Evolutionary conservation across 768 basidiomycete species (phyloP), one percentile per base, ranked within the genome.

Genomic region (Vishniacozyma victoriae): DNA sequence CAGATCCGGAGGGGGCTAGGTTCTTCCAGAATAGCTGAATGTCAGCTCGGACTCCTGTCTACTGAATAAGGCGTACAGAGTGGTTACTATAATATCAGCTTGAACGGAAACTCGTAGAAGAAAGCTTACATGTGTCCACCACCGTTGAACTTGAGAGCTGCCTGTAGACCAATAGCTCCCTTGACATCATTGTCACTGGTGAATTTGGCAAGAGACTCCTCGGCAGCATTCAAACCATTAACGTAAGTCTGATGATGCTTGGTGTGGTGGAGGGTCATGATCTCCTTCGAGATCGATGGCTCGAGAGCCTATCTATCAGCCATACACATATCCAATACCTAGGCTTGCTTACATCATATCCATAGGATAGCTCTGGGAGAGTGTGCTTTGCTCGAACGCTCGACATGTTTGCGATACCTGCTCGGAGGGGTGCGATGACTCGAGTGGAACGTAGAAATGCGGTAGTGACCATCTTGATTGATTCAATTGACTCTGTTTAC

Each of bases 201-300:
- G 44, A 70, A 53, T 59, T 80, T 80, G 39, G 81, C 77, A 69
- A 90, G 87, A 0, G 79, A 77, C 53, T 78, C 76, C 75, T 93
- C 90, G 15, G 90, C 91, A 26, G 86, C 82, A 75, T 93, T 96
- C 71, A 96, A 80, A 1, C 84, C 85, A 63, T 82, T 92, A 46
- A 93, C 87, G 64, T 95, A 95, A 45, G 88, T 84, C 77, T 91
- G 88, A 69, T 96, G 91, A 70, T 96, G 91, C 78, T 91, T 92
- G 55, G 78, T 81, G 77, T 96, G 91, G 75, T 96, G 91, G 42
- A 93, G 85, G 48, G 76, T 79, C 91, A 93, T 96, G 75, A 95
- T 96, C 76, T 92, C 80, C 69, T 78, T 69, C 27, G 82, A 86
- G 76, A 96, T 93, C 76, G 82, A 83, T n/a, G 91, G 91, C 78